These are phyloP conservation scores for Niebla homalea DNA, from an alignment of 495 filamentous ascomycete genomes.

Conservation along the genomic window DNA sequence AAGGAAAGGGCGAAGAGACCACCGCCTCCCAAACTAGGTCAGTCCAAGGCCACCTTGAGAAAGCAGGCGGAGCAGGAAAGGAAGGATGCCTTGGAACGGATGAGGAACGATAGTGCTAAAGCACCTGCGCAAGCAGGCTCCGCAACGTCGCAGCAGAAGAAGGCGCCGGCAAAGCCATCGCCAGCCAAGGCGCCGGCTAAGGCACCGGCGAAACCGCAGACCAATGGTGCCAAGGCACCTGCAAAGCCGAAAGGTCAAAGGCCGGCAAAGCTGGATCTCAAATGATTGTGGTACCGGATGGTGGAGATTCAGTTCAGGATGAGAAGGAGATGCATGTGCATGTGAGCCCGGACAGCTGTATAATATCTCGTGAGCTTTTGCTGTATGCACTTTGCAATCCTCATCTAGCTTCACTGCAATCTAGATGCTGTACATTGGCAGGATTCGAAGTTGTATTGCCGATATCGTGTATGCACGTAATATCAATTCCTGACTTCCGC, in stretches of 20 bases:
- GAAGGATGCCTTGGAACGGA: background rate
- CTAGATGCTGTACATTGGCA: no score
- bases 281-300: no score
- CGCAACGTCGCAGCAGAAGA: conserved; percentile 6
- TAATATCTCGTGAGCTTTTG: no score
- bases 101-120: conserved; percentile 4
- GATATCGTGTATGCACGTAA: no score
- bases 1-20: conserved; percentile 7
- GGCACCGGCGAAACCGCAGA: conserved; percentile 7
- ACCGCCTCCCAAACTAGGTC: conserved; percentile 12
- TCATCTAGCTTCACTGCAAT: no score
- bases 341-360: no score
- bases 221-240: conserved; percentile 3
- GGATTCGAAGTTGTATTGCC: no score
- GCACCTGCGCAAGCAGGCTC: conserved; percentile 1
- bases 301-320: no score
- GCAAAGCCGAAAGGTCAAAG: background rate
- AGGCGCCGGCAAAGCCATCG: conserved; percentile 5
- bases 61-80: background rate
- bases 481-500: no score
- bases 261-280: no score
- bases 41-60: conserved; percentile 9
- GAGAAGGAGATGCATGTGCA: no score
- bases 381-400: no score
- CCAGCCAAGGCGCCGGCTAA: conserved; percentile 6